Evolutionary conservation across 495 filamentous ascomycete species (phyloP), one percentile per base, ranked within the genome.

Genomic region (Friedmanniomyces simplex): DNA sequence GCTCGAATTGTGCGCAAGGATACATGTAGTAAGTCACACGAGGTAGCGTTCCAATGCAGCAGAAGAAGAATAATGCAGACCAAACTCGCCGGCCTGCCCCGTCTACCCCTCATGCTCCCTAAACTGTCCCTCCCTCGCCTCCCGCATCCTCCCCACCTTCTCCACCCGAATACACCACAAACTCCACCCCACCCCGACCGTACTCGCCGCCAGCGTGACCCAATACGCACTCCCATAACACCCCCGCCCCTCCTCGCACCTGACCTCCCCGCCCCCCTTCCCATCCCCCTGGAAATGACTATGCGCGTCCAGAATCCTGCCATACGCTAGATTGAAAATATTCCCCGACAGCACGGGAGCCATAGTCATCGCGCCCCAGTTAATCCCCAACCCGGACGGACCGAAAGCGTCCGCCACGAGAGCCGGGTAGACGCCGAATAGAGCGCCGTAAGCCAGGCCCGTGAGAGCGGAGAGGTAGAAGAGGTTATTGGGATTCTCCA

Each of bases 381-480:
- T 75, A 25, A 69, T 60, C 18, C 61, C 65, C 20, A 98, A 75
- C n/a, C 93, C 91, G 58, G 81, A 76, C 37, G 96, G 82, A 26
- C 94, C 93, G 68, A 98, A 98, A 2, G 86, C 83, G 66, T 97
- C 91, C 13, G 91, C 87, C 2, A 90, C 85, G 49, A 98, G 81
- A 0, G 94, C 87, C 10, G 93, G 94, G 72, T 87, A 96, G 52
- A 95, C 89, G 63, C 94, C 93, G 66, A 96, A 97, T 1, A 97
- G 77, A 63, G 95, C 88, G 0, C 93, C 93, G 72, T 98, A 98
- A 5, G 83, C 93, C 7, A 97, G 74, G 13, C 93, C 93, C 5
- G 86, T 95, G 42, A 96, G 76, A 1, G 79, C 79, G 1, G 91
- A 96, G 30, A 97, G 84, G 39, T 87, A 69, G 59, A 77, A 82